Conservation (phyloP, 2,329 filamentous ascomycete genomes). For the Neofusicoccum ribis region DNA sequence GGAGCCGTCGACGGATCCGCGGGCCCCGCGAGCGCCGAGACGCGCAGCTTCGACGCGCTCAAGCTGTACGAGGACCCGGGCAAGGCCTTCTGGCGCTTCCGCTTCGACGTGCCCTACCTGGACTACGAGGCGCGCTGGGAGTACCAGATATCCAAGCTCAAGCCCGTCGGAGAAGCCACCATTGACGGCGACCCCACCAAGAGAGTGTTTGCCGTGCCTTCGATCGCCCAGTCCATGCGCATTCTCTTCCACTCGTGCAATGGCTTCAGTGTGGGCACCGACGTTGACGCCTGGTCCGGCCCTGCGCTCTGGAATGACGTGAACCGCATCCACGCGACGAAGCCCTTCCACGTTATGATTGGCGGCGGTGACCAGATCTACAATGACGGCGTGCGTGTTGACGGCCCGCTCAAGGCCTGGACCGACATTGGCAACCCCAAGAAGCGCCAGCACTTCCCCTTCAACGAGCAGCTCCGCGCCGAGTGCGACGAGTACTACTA, state of each 20-base stretch:
- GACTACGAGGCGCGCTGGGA: constrained; percentile 75
- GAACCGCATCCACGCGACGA: constrained; percentile 58
- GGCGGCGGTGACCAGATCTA: constrained; percentile 89
- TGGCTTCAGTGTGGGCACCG: constrained; percentile 66
- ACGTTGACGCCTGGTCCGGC: constrained; percentile 63
- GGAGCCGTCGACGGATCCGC: constrained; percentile 42
- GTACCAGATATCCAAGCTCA: constrained; percentile 70
- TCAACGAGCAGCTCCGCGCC: constrained; percentile 62
- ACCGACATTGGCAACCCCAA: constrained; percentile 61
- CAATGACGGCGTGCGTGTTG: constrained; percentile 76
- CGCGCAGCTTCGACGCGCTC: constrained; percentile 44
- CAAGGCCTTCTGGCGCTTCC: constrained; percentile 62
- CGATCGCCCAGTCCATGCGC: constrained; percentile 64
- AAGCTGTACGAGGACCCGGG: constrained; percentile 61
- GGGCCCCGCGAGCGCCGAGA: constrained; percentile 26
- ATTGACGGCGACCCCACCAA: constrained; percentile 22
- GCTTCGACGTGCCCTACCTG: constrained; percentile 64
- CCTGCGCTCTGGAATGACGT: constrained; percentile 66
- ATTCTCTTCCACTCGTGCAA: constrained; percentile 72
- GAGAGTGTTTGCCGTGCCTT: constrained; percentile 59
- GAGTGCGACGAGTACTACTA: constrained; percentile 64
- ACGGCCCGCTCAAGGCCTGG: constrained; percentile 73
- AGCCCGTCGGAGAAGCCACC: constrained; percentile 55
- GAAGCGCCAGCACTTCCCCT: constrained; percentile 62
- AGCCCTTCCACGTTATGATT: constrained; percentile 70